Evolutionary conservation across 805 yeast genomes (phyloP).

Genomic region (Danielozyma ontarioensis): DNA sequence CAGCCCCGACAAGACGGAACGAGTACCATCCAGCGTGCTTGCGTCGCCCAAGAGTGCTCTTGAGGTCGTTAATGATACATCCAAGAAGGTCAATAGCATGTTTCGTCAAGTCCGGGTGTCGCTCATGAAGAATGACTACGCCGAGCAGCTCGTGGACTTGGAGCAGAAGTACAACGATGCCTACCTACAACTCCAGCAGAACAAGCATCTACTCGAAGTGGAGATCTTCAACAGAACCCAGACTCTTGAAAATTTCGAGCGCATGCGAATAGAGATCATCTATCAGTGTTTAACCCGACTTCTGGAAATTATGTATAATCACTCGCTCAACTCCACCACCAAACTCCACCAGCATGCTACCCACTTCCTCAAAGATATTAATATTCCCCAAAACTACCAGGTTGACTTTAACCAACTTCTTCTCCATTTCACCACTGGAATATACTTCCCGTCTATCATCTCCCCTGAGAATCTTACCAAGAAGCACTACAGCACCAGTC

Average conservation of each 20-base stretch:
- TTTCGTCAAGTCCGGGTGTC: constrained; percentile 28
- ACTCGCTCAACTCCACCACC: constrained; percentile 19
- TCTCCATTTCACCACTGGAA: constrained; percentile 28
- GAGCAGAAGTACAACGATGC: constrained; percentile 29
- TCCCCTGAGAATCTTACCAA: constrained; percentile 22
- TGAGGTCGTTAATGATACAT: constrained; percentile 19
- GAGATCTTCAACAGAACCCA: constrained; percentile 18
- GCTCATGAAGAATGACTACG: constrained; percentile 22
- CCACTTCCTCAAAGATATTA: constrained; percentile 13
- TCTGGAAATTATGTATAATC: constrained; percentile 27
- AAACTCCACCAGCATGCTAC: constrained; percentile 19
- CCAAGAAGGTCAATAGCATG: constrained; percentile 25
- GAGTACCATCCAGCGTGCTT: background rate
- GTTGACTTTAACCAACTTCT: constrained; percentile 21
- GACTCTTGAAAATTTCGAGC: constrained; percentile 30
- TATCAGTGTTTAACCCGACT: constrained; percentile 28
- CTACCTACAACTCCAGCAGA: constrained; percentile 28
- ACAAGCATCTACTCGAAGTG: constrained; percentile 25
- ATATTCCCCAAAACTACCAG: constrained; percentile 13
- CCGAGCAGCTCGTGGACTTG: constrained; percentile 20
- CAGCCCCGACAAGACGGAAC: background rate
- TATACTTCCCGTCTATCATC: constrained; percentile 32
- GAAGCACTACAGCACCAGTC: constrained; percentile 18
- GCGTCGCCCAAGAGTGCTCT: constrained; percentile 1
- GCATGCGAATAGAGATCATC: constrained; percentile 25